phyloP scores from a whole-genome alignment of 2,329 filamentous ascomycete genomes.

The Ophiostoma tasmaniense region DNA sequence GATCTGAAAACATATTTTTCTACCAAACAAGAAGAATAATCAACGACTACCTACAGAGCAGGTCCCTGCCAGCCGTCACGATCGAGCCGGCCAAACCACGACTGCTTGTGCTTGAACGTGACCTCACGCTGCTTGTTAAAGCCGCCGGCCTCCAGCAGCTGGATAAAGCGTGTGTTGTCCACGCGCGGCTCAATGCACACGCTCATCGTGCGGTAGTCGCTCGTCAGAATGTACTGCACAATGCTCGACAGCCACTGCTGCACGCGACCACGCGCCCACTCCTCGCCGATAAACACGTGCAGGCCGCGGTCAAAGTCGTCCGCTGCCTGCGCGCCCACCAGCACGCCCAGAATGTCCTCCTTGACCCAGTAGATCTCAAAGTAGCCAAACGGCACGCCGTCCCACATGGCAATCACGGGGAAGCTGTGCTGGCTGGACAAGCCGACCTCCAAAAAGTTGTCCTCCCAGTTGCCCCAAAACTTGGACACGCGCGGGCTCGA shows the following conservation, averaged over 20 bases:
- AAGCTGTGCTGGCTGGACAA: constrained; percentile 69
- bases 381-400: constrained; percentile 90
- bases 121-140: constrained; percentile 85
- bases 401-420: constrained; percentile 87
- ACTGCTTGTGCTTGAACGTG: constrained; percentile 84
- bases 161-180: constrained; percentile 71
- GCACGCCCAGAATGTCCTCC: constrained; percentile 69
- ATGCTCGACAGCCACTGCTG: constrained; percentile 74
- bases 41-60: constrained; percentile 24
- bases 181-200: constrained; percentile 83
- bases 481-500: constrained; percentile 70
- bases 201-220: constrained; percentile 71
- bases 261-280: constrained; percentile 81
- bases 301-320: constrained; percentile 81
- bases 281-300: constrained; percentile 82
- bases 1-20: background rate
- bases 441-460: constrained; percentile 57
- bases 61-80: constrained; percentile 75
- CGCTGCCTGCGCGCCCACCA: constrained; percentile 48
- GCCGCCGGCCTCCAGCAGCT: constrained; percentile 62
- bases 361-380: constrained; percentile 99
- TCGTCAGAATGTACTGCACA: constrained; percentile 75
- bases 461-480: constrained; percentile 69
- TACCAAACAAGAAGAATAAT: background rate
- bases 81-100: constrained; percentile 71